Conservation (phyloP, 352 stramenopile genomes). For the Phytophthora tubulina region DNA sequence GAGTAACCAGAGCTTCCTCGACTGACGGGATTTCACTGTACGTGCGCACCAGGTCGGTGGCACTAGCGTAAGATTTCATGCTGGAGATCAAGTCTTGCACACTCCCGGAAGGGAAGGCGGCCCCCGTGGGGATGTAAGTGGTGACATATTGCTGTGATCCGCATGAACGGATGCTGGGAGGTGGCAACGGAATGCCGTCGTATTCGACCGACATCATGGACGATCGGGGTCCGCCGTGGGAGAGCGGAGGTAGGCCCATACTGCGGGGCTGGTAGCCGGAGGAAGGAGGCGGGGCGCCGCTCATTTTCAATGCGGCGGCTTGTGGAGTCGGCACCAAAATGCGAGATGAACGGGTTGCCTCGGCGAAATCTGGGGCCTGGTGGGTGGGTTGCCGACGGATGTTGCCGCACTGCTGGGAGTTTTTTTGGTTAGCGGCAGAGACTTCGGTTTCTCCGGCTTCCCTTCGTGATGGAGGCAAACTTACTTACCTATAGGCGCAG, state of each 20-base stretch:
- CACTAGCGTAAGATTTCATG: constrained; percentile 82
- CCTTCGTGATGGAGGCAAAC: constrained; percentile 11
- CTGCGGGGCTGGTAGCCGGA: constrained; percentile 36
- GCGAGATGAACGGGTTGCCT: constrained; percentile 36
- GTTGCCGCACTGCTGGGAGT: constrained; percentile 7
- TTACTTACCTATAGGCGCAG: constrained; percentile 14
- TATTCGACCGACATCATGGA: constrained; percentile 73
- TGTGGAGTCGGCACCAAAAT: constrained; percentile 35
- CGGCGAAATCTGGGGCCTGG: constrained; percentile 1
- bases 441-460: constrained; percentile 34
- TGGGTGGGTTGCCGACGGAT: constrained; percentile 15
- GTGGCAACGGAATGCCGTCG: constrained; percentile 66
- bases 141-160: constrained; percentile 82
- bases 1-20: constrained; percentile 78
- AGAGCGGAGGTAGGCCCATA: constrained; percentile 43
- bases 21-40: constrained; percentile 82
- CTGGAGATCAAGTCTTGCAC: constrained; percentile 83
- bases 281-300: constrained; percentile 35
- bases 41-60: constrained; percentile 76
- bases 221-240: constrained; percentile 43
- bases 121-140: constrained; percentile 77
- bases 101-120: constrained; percentile 62
- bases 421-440: constrained; percentile 34
- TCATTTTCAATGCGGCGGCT: constrained; percentile 32
- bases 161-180: constrained; percentile 74